Percentiles rank a stretch among this genome's conserved stretches.
Conservation (phyloP, 2,329 filamentous ascomycete genomes). For the Venturia aucupariae region DNA sequence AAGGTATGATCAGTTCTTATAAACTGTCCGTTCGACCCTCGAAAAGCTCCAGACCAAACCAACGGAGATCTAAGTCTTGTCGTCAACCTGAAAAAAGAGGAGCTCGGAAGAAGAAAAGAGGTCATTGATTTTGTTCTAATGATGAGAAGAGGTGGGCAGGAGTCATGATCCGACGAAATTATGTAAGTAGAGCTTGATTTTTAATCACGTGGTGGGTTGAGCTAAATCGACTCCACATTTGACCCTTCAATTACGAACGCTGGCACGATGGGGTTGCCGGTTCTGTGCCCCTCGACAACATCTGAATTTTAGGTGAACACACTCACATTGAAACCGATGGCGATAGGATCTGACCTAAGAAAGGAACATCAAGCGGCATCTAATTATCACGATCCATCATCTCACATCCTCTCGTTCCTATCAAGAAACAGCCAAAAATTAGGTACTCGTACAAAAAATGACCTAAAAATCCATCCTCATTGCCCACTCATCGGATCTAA, state of each 20-base stretch:
- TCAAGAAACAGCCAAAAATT: background rate
- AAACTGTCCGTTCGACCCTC: background rate
- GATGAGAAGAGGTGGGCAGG: background rate
- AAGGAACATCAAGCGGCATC: too few relatives aligned
- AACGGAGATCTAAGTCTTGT: background rate
- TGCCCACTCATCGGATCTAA: background rate
- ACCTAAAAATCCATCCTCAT: background rate
- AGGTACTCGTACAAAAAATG: background rate
- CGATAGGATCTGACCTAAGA: too few relatives aligned
- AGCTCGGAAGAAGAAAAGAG: background rate
- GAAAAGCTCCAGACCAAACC: background rate
- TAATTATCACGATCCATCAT: background rate
- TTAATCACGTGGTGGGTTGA: background rate
- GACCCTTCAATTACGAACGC: too few relatives aligned
- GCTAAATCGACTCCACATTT: too few relatives aligned
- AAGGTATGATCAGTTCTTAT: too few relatives aligned
- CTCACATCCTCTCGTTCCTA: background rate
- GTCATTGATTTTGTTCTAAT: background rate
- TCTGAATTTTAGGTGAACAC: too few relatives aligned
- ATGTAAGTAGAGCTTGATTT: background rate
- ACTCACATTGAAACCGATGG: too few relatives aligned
- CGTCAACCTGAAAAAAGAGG: background rate
- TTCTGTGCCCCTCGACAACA: too few relatives aligned
- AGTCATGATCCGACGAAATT: background rate
- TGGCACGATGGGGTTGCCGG: too few relatives aligned